These are phyloP conservation scores for Yamadazyma taylorii DNA, from an alignment of 1,139 yeast genomes.

Conservation along the genomic window DNA sequence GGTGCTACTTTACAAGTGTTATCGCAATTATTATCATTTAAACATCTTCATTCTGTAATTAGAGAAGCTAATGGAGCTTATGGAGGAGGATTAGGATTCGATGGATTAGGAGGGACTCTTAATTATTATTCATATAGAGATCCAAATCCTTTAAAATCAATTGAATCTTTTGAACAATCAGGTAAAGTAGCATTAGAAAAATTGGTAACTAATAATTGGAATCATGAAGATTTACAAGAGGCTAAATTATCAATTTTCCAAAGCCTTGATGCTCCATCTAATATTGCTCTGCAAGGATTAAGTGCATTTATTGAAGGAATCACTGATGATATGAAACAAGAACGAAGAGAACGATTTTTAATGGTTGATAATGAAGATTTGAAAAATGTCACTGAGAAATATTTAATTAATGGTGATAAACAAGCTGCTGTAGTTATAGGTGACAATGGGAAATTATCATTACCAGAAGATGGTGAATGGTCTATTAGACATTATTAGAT, in stretches of 20 bases:
- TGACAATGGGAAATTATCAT: conserved; percentile 36
- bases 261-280: conserved; percentile 84
- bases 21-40: conserved; percentile 78
- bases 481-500: conserved; percentile 19
- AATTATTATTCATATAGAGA: conserved; percentile 90
- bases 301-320: conserved; percentile 66
- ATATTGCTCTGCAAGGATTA: conserved; percentile 77
- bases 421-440: conserved; percentile 54
- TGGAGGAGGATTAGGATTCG: conserved; percentile 90
- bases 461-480: conserved; percentile 31
- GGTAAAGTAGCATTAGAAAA: conserved; percentile 56
- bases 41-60: conserved; percentile 82
- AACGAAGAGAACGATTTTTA: conserved; percentile 71
- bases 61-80: conserved; percentile 98
- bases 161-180: conserved; percentile 59
- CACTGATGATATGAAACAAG: conserved; percentile 77
- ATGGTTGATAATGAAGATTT: conserved; percentile 66
- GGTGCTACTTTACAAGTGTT: conserved; percentile 85
- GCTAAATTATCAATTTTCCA: conserved; percentile 92
- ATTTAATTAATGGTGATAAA: conserved; percentile 36
- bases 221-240: conserved; percentile 70
- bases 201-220: conserved; percentile 44
- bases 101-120: conserved; percentile 78
- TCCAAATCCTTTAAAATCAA: conserved; percentile 77
- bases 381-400: conserved; percentile 59